Evolutionary conservation across 2,329 filamentous ascomycete genomes (phyloP), one percentile per base, ranked within the genome.

Genomic region (Ilyonectria destructans): DNA sequence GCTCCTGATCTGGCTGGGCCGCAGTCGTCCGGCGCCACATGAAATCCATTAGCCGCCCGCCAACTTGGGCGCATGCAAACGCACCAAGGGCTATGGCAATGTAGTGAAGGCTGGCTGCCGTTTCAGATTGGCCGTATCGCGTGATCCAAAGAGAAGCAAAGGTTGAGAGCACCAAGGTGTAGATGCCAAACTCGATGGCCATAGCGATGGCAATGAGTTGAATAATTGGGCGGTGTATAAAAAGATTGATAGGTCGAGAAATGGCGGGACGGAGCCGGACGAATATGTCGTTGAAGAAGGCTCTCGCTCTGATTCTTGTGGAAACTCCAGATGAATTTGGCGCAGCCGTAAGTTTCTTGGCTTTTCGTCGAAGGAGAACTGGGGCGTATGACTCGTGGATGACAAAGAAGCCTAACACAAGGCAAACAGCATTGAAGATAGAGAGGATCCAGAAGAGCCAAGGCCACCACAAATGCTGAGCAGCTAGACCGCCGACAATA

Each of bases 361-460:
- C 57, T 51, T 62, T 70, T 52, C 62, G 58, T 6, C 37, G 23
- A 4, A 93, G 84, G 6, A 94, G 84, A 19, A 86, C 86, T 0
- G 91, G 90, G 0, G 87, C 87, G 76, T 92, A 93, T 0, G 91
- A 92, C 75, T 89, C 87, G 2, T 56, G 65, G 7, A 75, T 85
- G 73, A 91, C 83, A 37, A 92, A 74, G 3, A 89, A 33, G 0
- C 77, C 90, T 12, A 86, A 77, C 2, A 88, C 43, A 67, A 90
- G 86, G 35, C 92, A 85, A 4, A 87, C 64, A 0, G 83, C 87
- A 58, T 89, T 87, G 59, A 80, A 76, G 52, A 92, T 91, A 2
- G 88, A 88, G 2, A 90, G 89, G 1, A 89, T 83, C 81, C 87
- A 93, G 80, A 93, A 94, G 2, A 89, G 87, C 91, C 91, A 94